Conservation (phyloP, 2,329 filamentous ascomycete genomes). For the Neofusicoccum ribis region DNA sequence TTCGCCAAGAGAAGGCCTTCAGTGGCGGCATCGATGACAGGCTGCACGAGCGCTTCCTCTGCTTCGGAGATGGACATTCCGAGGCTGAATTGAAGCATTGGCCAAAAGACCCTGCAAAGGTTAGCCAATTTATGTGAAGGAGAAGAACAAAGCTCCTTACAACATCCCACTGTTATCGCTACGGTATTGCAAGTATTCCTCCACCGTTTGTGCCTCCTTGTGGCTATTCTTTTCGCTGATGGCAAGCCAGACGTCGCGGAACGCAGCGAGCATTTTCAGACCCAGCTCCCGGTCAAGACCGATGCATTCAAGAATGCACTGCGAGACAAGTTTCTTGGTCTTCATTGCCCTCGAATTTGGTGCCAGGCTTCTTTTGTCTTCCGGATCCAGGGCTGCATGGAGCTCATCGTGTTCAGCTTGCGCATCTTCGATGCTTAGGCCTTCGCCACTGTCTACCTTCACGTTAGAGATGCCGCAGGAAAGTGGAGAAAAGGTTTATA, state of each 20-base stretch:
- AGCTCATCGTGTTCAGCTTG: neutral
- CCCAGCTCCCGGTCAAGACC: neutral
- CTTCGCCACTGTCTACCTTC: neutral
- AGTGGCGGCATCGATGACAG: neutral
- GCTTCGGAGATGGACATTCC: neutral
- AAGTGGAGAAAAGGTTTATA: neutral
- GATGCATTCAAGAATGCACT: neutral
- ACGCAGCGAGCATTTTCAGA: neutral
- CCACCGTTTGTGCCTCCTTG: neutral
- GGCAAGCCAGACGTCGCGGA: neutral
- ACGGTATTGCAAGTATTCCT: neutral
- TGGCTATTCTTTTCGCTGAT: neutral
- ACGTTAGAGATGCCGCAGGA: neutral
- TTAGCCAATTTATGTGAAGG: neutral
- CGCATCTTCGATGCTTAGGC: neutral
- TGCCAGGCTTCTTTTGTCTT: neutral
- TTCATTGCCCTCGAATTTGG: neutral
- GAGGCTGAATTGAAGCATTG: conserved; percentile 2
- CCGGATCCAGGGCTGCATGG: neutral
- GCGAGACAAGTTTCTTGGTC: conserved; percentile 2
- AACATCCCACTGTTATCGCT: neutral
- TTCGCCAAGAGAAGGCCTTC: neutral
- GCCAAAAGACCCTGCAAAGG: neutral
- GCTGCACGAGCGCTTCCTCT: neutral
- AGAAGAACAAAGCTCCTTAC: neutral